A percentile compares a stretch with the other conserved stretches of the same genome.
Conservation (phyloP, 2,329 filamentous ascomycete species). For the Furcasterigmium furcatum region DNA sequence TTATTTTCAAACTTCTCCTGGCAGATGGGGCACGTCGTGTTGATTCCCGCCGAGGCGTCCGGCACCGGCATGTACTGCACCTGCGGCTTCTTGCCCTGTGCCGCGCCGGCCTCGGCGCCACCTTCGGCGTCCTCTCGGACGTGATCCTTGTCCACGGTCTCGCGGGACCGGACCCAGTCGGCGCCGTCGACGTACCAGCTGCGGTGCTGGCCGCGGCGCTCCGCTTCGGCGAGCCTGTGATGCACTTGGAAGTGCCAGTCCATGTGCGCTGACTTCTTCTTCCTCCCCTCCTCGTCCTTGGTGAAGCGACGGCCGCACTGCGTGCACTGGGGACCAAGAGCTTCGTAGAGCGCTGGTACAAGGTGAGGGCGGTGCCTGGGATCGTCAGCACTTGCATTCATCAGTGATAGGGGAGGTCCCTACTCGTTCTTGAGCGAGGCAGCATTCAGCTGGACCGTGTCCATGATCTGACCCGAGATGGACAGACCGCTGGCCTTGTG, state of each 20-base stretch:
- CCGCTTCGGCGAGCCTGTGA: slow-evolving; percentile 80
- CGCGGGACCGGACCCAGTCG: slow-evolving; percentile 86
- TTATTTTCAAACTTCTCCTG: slow-evolving; percentile 92
- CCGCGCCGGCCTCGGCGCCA: background rate
- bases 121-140: background rate
- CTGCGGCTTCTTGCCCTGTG: slow-evolving; percentile 39
- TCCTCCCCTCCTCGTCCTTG: slow-evolving; percentile 71
- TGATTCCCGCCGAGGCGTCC: slow-evolving; percentile 69
- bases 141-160: slow-evolving; percentile 68
- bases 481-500: slow-evolving; percentile 10
- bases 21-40: slow-evolving; percentile 86
- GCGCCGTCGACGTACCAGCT: slow-evolving; percentile 84
- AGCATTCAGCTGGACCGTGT: slow-evolving; percentile 58
- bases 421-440: slow-evolving; percentile 70
- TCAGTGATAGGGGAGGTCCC: slow-evolving; percentile 30
- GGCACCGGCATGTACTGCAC: slow-evolving; percentile 80
- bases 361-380: slow-evolving; percentile 70
- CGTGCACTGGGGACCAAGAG: slow-evolving; percentile 80
- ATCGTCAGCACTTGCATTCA: slow-evolving; percentile 13
- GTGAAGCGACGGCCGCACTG: slow-evolving; percentile 89
- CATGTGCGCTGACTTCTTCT: slow-evolving; percentile 86
- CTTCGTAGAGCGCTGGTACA: slow-evolving; percentile 72
- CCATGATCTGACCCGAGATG: slow-evolving; percentile 25
- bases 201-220: slow-evolving; percentile 82
- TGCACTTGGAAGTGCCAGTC: slow-evolving; percentile 99